Evolutionary conservation across 1,284 basidiomycete genomes (phyloP).

Genomic region (Ustilago hordei): DNA sequence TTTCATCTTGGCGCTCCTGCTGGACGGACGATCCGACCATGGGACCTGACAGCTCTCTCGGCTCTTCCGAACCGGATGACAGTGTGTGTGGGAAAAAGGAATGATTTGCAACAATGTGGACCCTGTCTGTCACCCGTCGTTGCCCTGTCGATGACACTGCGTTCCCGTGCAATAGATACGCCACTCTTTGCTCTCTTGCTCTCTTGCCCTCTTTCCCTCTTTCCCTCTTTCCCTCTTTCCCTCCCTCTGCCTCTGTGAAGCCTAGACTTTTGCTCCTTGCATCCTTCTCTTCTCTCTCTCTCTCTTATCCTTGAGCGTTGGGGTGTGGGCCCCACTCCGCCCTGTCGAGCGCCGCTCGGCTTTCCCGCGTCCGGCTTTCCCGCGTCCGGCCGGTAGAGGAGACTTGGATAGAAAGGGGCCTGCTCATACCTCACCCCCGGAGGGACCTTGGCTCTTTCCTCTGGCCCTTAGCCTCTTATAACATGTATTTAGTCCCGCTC

Average conservation of each 20-base stretch:
- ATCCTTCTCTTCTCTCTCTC: neutral
- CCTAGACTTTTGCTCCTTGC: conserved; percentile 6
- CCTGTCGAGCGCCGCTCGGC: neutral
- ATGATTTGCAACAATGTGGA: neutral
- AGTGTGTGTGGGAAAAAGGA: neutral
- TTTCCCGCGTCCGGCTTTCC: too few relatives aligned
- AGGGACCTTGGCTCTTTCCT: neutral
- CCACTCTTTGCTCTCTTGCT: too few relatives aligned
- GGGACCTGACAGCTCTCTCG: conserved; percentile 1
- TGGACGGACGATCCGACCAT: neutral
- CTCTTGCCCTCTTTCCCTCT: neutral
- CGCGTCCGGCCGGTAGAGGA: too few relatives aligned
- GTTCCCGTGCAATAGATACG: neutral
- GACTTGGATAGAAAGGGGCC: too few relatives aligned
- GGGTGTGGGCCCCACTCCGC: neutral
- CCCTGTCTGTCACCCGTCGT: neutral
- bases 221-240: too few relatives aligned
- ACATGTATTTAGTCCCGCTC: too few relatives aligned
- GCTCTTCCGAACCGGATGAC: conserved; percentile 1
- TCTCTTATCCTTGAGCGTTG: conserved; percentile 2
- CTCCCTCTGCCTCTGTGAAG: neutral
- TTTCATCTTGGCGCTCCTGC: neutral
- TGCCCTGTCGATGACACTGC: neutral
- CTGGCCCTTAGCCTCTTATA: neutral
- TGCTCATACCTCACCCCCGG: too few relatives aligned